Evolutionary conservation across 139 green algal genomes (phyloP), one percentile per base, ranked within the genome.

Genomic region (Closterium sp.): DNA sequence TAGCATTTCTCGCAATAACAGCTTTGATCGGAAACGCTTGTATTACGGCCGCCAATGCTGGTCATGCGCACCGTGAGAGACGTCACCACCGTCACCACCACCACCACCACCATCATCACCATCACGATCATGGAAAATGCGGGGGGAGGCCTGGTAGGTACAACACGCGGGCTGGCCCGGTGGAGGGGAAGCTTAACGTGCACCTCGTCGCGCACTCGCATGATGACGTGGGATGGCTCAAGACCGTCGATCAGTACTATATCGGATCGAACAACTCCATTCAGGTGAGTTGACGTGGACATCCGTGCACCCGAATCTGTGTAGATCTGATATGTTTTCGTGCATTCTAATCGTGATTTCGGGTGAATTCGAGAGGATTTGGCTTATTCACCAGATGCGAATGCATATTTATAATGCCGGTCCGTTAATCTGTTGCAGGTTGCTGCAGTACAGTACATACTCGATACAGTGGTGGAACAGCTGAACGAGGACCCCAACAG

Each of bases 221-320:
- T 88, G 97, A 98, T 38, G 97, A 98, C 91, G 93, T 97, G 27
- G 97, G 97, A 10, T 98, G 97, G 97, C 94, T 98, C 0, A 98
- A 98, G 87, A 98, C 97, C 0, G 96, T 98, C 31, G 97, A 98
- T 88, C 96, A 98, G 93, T 98, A 98, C 94, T 97, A 96, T 86
- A 96, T 95, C 11, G 97, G 97, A 0, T 91, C 94, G 0, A 96
- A 96, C 31, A 96, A 98, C 38, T 90, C 95, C n/a, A 98, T 98
- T 30, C 96, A 98, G 96, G 94, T 96, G 42, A 28, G 0, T 29
- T 85, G 70, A 42, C 10, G 19, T 29, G 84, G 50, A 73, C 50
- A 73, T 73, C 50, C 50, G 13, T 73, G 50, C 50, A 73, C 50
- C 0, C 50, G 50, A 21, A 22, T 27, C 2, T 24, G 0, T 45